These are phyloP conservation scores for Torulaspora franciscae DNA, from an alignment of 805 yeast genomes.

Conservation along the genomic window DNA sequence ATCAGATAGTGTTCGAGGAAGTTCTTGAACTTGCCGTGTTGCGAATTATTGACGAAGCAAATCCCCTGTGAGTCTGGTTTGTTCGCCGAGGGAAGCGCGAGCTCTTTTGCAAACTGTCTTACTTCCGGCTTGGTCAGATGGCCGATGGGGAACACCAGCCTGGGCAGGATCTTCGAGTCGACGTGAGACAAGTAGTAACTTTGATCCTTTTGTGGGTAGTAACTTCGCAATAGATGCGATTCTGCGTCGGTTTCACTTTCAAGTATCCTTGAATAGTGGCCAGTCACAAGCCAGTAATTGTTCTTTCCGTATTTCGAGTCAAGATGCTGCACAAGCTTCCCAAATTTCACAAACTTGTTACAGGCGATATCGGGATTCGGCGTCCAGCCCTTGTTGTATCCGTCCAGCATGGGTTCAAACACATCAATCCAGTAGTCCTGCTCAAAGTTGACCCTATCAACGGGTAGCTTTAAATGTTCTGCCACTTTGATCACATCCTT, in stretches of 20 bases:
- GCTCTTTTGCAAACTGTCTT: slow-evolving; percentile 55
- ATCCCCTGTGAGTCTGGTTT: slow-evolving; percentile 94
- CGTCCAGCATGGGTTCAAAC: slow-evolving; percentile 83
- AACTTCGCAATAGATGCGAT: slow-evolving; percentile 52
- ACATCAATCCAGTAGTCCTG: slow-evolving; percentile 90
- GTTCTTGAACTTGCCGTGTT: slow-evolving; percentile 57
- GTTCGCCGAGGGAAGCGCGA: slow-evolving; percentile 54
- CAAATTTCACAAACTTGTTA: slow-evolving; percentile 82
- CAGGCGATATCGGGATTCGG: slow-evolving; percentile 96
- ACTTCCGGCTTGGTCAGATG: slow-evolving; percentile 70
- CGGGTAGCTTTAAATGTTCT: slow-evolving; percentile 54
- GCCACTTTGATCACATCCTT: slow-evolving; percentile 69
- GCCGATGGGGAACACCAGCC: slow-evolving; percentile 75
- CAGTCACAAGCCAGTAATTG: slow-evolving; percentile 86
- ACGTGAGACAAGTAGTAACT: slow-evolving; percentile 82
- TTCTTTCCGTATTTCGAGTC: slow-evolving; percentile 35
- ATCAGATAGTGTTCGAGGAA: slow-evolving; percentile 72
- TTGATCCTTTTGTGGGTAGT: slow-evolving; percentile 70
- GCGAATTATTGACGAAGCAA: slow-evolving; percentile 73
- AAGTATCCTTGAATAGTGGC: slow-evolving; percentile 65
- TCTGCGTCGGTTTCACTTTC: slow-evolving; percentile 25
- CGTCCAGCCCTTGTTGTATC: slow-evolving; percentile 67
- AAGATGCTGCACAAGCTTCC: slow-evolving; percentile 59
- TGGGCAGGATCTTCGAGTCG: slow-evolving; percentile 40
- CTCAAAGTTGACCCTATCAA: slow-evolving; percentile 78